phyloP scores from a whole-genome alignment of 768 basidiomycete genomes.

The Boletus rufocinnamomeus region DNA sequence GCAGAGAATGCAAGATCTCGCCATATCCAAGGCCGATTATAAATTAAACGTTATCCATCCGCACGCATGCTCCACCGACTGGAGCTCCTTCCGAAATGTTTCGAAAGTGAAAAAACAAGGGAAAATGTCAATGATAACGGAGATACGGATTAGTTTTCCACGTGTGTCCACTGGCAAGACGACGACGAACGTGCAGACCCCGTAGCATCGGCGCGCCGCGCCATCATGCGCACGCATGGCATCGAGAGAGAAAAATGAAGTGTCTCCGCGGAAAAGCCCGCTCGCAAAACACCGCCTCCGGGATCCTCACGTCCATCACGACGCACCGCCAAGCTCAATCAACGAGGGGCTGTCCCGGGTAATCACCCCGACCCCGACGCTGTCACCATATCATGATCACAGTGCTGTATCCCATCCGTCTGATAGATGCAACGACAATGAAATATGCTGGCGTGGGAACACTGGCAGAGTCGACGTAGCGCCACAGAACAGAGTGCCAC shows the following conservation, averaged over 20 bases:
- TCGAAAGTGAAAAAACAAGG: neutral
- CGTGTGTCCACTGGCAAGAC: neutral
- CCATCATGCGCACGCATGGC: neutral
- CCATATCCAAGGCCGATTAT: neutral
- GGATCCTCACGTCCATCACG: neutral
- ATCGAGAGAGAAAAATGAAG: neutral
- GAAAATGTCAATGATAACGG: neutral
- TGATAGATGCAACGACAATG: neutral
- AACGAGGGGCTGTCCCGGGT: neutral
- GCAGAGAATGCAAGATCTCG: too few relatives aligned
- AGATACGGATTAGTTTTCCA: neutral
- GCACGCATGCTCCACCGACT: neutral
- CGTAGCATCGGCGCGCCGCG: neutral
- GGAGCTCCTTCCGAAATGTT: neutral
- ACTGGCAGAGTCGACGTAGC: too few relatives aligned
- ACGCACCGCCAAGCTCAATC: neutral
- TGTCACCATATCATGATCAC: neutral
- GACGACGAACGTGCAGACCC: neutral
- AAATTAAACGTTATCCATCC: slow-evolving; percentile 1
- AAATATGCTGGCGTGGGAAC: neutral
- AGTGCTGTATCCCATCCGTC: neutral
- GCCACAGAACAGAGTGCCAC: neutral
- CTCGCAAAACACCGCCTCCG: neutral
- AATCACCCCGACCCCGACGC: neutral
- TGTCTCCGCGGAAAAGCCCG: neutral